These are phyloP conservation scores for Gilbertella persicaria DNA, from an alignment of 371 early-diverging fungal species.

Conservation along the genomic window DNA sequence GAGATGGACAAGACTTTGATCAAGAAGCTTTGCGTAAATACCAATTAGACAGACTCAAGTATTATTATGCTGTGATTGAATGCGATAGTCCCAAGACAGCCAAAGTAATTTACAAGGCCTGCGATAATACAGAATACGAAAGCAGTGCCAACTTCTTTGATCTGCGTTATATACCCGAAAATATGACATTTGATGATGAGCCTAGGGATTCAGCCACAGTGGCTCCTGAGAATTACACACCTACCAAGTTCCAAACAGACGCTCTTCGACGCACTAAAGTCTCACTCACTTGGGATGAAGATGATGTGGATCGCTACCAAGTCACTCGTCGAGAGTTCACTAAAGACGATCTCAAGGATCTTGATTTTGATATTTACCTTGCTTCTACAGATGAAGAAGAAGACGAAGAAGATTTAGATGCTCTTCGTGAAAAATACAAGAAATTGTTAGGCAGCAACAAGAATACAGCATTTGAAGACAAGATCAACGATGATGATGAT, in stretches of 20 bases:
- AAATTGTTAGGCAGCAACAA: constrained; percentile 55
- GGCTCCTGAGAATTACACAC: constrained; percentile 83
- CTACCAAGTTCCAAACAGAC: constrained; percentile 79
- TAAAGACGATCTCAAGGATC: constrained; percentile 83
- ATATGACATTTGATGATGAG: constrained; percentile 83
- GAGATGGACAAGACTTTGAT: constrained; percentile 78
- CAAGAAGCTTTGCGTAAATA: constrained; percentile 86
- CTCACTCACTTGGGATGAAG: constrained; percentile 96
- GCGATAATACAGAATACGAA: constrained; percentile 96
- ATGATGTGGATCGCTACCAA: constrained; percentile 84
- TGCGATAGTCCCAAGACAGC: constrained; percentile 90
- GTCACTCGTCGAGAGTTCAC: constrained; percentile 83
- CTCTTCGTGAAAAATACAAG: constrained; percentile 64
- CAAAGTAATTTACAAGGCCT: constrained; percentile 74
- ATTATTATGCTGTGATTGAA: constrained; percentile 95
- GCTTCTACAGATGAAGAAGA: constrained; percentile 78
- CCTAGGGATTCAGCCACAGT: constrained; percentile 66
- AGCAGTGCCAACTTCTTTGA: constrained; percentile 93
- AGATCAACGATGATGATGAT: constrained; percentile 51
- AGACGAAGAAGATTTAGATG: constrained; percentile 60
- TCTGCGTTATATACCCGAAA: constrained; percentile 95
- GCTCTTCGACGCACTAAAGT: constrained; percentile 94
- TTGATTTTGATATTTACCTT: constrained; percentile 90
- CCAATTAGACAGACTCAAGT: constrained; percentile 89
- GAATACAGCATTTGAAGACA: constrained; percentile 38